phyloP scores from a whole-genome alignment of 148 eudicot species.

The Beta vulgaris region DNA sequence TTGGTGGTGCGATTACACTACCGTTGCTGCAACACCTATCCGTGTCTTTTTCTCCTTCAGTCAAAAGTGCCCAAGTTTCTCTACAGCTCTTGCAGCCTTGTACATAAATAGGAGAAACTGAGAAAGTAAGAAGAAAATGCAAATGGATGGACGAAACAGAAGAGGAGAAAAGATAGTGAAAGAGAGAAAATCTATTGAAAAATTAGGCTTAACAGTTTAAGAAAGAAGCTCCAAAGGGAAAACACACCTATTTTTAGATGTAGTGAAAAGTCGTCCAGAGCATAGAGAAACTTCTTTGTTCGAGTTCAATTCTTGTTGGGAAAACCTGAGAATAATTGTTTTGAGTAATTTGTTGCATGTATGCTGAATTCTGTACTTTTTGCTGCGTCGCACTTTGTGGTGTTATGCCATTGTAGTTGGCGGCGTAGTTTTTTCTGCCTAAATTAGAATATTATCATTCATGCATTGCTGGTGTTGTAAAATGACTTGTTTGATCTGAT shows the following conservation, averaged over 20 bases:
- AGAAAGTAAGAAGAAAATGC: too few relatives aligned
- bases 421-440: not conserved
- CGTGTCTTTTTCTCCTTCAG: not conserved
- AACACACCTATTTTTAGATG: not conserved
- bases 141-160: not conserved
- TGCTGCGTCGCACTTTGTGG: not conserved
- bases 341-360: not conserved
- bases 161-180: not conserved
- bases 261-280: not conserved
- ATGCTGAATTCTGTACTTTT: not conserved
- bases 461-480: not conserved
- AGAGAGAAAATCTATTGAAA: not conserved
- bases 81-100: constrained; percentile 2
- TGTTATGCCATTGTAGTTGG: not conserved
- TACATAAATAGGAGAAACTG: constrained; percentile 21
- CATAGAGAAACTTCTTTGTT: not conserved
- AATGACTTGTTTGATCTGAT: not conserved
- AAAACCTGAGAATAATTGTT: not conserved
- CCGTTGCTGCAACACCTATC: not conserved
- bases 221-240: not conserved
- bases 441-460: not conserved
- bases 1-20: not conserved
- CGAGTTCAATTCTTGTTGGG: not conserved
- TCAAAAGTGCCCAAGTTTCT: not conserved
- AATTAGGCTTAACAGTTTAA: not conserved